phyloP scores from a whole-genome alignment of 805 yeast species.

The Metschnikowia peoriensis region DNA sequence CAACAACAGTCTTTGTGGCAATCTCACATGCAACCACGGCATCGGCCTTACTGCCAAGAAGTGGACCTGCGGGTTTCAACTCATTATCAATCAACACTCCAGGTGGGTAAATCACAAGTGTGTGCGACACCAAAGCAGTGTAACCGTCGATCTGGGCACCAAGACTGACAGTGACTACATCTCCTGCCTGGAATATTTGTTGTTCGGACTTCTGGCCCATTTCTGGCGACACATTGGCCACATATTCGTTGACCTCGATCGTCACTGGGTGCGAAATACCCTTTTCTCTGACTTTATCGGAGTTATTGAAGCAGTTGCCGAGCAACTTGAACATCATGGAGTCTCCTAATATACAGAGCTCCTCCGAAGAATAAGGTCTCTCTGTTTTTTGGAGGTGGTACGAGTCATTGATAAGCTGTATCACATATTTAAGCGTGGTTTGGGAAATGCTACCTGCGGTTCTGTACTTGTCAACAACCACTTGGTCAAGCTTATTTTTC shows the following conservation, averaged over 20 bases:
- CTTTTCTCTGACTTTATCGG: constrained; percentile 66
- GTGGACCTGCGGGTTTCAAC: constrained; percentile 67
- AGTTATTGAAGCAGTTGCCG: constrained; percentile 55
- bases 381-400: constrained; percentile 57
- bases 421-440: constrained; percentile 68
- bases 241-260: constrained; percentile 78
- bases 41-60: constrained; percentile 83
- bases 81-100: constrained; percentile 38
- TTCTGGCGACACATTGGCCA: constrained; percentile 84
- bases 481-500: constrained; percentile 62
- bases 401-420: constrained; percentile 65
- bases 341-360: constrained; percentile 82
- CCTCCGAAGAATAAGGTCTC: constrained; percentile 53
- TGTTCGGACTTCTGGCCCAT: constrained; percentile 52
- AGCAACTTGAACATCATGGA: constrained; percentile 63
- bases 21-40: constrained; percentile 85
- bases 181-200: constrained; percentile 64
- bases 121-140: constrained; percentile 83
- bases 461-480: constrained; percentile 77
- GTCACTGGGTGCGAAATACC: constrained; percentile 93
- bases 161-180: constrained; percentile 76
- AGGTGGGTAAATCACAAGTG: constrained; percentile 78
- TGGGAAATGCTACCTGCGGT: constrained; percentile 88
- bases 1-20: constrained; percentile 83
- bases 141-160: constrained; percentile 97